Percentiles rank a stretch among this genome's conserved stretches.
Evolutionary conservation across 306 rosid species (phyloP).

Genomic region (Erythrophleum fordii): DNA sequence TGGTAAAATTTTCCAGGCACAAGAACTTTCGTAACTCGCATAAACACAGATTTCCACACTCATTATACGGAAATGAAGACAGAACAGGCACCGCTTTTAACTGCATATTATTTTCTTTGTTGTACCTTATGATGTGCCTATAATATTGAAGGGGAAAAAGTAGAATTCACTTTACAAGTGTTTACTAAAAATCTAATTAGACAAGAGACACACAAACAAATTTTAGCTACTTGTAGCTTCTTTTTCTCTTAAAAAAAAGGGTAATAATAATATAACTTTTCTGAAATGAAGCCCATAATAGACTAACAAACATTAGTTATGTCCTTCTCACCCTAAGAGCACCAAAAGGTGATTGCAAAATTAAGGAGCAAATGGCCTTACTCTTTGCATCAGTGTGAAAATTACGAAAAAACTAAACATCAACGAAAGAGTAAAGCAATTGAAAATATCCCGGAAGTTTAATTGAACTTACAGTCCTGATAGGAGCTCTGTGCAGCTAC

Average conservation of each 20-base stretch:
- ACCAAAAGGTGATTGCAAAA: constrained; percentile 17
- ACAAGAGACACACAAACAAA: not conserved
- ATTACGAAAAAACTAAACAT: constrained; percentile 9
- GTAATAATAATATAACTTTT: not conserved
- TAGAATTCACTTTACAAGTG: not conserved
- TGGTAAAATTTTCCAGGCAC: not conserved
- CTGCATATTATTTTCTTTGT: not conserved
- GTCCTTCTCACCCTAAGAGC: not conserved
- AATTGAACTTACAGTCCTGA: constrained; percentile 50
- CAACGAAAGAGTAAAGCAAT: constrained; percentile 8
- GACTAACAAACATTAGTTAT: not conserved
- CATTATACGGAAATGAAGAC: not conserved
- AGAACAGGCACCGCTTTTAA: not conserved
- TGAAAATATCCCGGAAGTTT: constrained; percentile 18
- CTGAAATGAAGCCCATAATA: constrained; percentile 11
- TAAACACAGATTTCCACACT: constrained; percentile 7
- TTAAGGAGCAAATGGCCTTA: not conserved
- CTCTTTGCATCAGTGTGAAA: constrained; percentile 30
- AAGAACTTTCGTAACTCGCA: constrained; percentile 25
- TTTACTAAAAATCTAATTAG: not conserved
- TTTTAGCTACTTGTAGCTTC: not conserved
- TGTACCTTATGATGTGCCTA: not conserved
- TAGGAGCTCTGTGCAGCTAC: constrained; percentile 44
- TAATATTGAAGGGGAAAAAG: not conserved
- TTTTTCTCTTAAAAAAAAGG: not conserved